These are phyloP conservation scores for Patellaria atrata DNA, from an alignment of 495 filamentous ascomycete species.

Conservation along the genomic window DNA sequence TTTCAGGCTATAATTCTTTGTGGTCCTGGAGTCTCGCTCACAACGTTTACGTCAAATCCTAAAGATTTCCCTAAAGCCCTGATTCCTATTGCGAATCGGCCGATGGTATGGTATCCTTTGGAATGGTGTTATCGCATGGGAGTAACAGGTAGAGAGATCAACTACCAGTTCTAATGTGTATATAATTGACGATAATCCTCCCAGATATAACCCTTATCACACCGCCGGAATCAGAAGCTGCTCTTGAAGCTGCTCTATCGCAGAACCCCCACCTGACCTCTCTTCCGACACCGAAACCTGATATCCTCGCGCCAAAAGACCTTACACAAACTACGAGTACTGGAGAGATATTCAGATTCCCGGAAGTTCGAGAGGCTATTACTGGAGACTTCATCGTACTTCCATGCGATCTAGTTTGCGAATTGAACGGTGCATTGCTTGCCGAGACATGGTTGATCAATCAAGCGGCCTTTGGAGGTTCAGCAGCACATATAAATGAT, in stretches of 20 bases:
- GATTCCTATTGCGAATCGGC: slow-evolving; percentile 81
- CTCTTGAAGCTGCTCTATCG: slow-evolving; percentile 62
- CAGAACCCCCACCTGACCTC: slow-evolving; percentile 80
- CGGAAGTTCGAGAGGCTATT: slow-evolving; percentile 35
- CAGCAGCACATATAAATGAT: slow-evolving; percentile 25
- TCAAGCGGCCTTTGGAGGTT: slow-evolving; percentile 48
- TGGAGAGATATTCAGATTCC: slow-evolving; percentile 64
- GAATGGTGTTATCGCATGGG: slow-evolving; percentile 82
- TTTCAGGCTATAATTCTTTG: slow-evolving; percentile 91
- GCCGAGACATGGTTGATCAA: slow-evolving; percentile 87
- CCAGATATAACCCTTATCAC: slow-evolving; percentile 74
- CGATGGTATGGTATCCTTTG: slow-evolving; percentile 90
- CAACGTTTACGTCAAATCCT: slow-evolving; percentile 80
- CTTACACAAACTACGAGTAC: slow-evolving; percentile 71
- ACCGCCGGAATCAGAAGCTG: slow-evolving; percentile 54
- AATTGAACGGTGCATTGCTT: slow-evolving; percentile 66
- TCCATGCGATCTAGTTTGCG: slow-evolving; percentile 88
- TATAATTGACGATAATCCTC: background rate
- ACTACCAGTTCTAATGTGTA: slow-evolving; percentile 1
- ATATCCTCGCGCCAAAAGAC: slow-evolving; percentile 56
- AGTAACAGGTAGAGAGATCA: slow-evolving; percentile 47
- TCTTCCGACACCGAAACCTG: slow-evolving; percentile 57
- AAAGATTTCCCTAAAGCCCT: slow-evolving; percentile 85
- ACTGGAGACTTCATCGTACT: slow-evolving; percentile 78
- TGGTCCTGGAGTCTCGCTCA: slow-evolving; percentile 77